A percentile compares a stretch with the other conserved stretches of the same genome.
These are phyloP conservation scores for Neurospora pannonica DNA, from an alignment of 495 filamentous ascomycete genomes.

Conservation along the genomic window DNA sequence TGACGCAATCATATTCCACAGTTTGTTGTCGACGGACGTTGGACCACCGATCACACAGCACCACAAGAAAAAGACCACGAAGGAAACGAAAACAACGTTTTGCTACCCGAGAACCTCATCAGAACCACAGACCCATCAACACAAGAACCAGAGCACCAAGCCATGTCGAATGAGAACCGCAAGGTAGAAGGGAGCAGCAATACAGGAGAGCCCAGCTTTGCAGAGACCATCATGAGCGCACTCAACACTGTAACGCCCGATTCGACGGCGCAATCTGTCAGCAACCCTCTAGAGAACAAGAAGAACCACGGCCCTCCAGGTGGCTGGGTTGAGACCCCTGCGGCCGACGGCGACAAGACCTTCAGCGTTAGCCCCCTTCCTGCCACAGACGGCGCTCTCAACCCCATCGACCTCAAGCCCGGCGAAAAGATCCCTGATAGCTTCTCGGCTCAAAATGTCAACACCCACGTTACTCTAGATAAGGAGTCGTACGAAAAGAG, in stretches of 20 bases:
- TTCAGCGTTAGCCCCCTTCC: constrained; percentile 62
- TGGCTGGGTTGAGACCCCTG: constrained; percentile 70
- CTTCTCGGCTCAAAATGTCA: constrained; percentile 42
- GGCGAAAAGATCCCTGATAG: constrained; percentile 63
- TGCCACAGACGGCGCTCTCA: constrained; percentile 61
- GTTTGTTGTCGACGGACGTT: constrained; percentile 88
- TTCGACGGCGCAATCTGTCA: constrained; percentile 66
- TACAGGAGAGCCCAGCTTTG: constrained; percentile 26
- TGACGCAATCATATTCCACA: constrained; percentile 21
- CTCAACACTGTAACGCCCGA: constrained; percentile 46
- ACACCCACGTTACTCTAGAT: constrained; percentile 56
- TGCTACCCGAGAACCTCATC: constrained; percentile 62
- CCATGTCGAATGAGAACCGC: not conserved
- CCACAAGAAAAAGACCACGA: constrained; percentile 69
- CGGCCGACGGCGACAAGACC: constrained; percentile 31
- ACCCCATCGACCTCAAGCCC: constrained; percentile 66
- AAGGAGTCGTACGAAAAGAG: constrained; percentile 68
- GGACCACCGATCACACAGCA: constrained; percentile 69
- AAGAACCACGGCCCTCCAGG: constrained; percentile 45
- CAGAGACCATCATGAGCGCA: constrained; percentile 51
- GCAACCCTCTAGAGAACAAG: constrained; percentile 51
- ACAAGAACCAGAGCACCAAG: not conserved
- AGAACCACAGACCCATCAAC: constrained; percentile 8
- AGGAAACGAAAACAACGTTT: constrained; percentile 82
- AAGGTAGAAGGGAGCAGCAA: not conserved